phyloP scores from a whole-genome alignment of 2,329 filamentous ascomycete species.

The Apiospora malaysiana region DNA sequence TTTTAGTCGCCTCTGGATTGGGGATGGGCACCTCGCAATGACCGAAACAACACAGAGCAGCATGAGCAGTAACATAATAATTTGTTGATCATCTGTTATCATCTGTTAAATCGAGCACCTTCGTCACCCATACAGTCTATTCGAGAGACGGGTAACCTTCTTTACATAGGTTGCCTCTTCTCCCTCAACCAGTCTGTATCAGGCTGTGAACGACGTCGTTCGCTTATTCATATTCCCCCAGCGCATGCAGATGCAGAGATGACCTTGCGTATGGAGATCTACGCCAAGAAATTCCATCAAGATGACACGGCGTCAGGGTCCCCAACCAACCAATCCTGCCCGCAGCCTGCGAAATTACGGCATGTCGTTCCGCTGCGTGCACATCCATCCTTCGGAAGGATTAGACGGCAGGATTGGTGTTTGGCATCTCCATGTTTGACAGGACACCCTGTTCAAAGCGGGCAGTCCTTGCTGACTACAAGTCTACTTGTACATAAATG shows the following conservation, averaged over 20 bases:
- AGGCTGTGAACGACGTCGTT: no score
- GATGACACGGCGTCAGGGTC: conserved; percentile 7
- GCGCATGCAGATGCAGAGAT: neutral
- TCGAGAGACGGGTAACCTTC: neutral
- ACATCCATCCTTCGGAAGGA: neutral
- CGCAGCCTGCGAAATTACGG: neutral
- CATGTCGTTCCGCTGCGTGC: neutral
- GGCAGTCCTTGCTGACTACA: neutral
- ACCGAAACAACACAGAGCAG: neutral
- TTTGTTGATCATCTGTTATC: no score
- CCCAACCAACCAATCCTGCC: neutral
- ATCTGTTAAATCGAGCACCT: neutral
- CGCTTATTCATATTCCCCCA: neutral
- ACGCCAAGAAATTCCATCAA: neutral
- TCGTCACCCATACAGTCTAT: neutral
- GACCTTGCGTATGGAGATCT: neutral
- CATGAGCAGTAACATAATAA: neutral
- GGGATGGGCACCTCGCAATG: neutral
- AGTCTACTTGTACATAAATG: neutral
- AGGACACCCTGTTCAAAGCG: neutral
- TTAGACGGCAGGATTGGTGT: no score
- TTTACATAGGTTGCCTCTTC: neutral
- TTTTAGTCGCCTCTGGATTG: neutral
- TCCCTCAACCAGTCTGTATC: no score
- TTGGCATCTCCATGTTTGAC: neutral